Conservation (phyloP, 805 yeast genomes). For the Ogataea pilisensis region DNA sequence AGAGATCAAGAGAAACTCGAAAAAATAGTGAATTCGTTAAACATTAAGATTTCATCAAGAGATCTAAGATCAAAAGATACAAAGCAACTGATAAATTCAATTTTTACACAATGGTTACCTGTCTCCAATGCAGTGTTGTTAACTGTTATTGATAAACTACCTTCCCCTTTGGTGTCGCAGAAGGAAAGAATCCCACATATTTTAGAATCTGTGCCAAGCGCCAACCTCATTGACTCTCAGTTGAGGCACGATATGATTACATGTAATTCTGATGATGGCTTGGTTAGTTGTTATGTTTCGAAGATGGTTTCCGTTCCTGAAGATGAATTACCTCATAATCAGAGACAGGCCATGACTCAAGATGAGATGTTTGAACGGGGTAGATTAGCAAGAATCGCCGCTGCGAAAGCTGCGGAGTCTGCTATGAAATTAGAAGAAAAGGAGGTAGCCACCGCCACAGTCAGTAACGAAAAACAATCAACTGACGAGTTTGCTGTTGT, state of each 20-base stretch:
- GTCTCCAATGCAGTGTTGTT: constrained; percentile 80
- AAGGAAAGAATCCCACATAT: constrained; percentile 63
- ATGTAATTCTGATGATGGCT: constrained; percentile 66
- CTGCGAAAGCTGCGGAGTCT: constrained; percentile 61
- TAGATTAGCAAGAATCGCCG: constrained; percentile 60
- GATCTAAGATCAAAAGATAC: constrained; percentile 79
- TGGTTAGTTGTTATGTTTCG: constrained; percentile 75
- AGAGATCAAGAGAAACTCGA: constrained; percentile 67
- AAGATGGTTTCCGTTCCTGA: constrained; percentile 85
- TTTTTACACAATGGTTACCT: constrained; percentile 94
- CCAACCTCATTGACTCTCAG: constrained; percentile 41
- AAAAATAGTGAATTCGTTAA: constrained; percentile 69
- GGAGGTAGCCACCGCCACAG: constrained; percentile 1
- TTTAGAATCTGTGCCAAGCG: constrained; percentile 53
- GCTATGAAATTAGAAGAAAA: constrained; percentile 32
- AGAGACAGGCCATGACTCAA: constrained; percentile 37
- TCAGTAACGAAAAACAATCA: background rate
- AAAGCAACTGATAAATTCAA: constrained; percentile 52
- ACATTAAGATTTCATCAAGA: constrained; percentile 64
- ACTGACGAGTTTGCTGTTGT: constrained; percentile 20
- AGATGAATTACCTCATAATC: constrained; percentile 65
- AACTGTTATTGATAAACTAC: constrained; percentile 78
- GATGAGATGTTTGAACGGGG: constrained; percentile 63
- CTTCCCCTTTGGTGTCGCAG: constrained; percentile 81
- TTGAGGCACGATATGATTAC: constrained; percentile 53